These are phyloP conservation scores for Phlegmacium glaucopus DNA, from an alignment of 768 basidiomycete species.

Conservation along the genomic window DNA sequence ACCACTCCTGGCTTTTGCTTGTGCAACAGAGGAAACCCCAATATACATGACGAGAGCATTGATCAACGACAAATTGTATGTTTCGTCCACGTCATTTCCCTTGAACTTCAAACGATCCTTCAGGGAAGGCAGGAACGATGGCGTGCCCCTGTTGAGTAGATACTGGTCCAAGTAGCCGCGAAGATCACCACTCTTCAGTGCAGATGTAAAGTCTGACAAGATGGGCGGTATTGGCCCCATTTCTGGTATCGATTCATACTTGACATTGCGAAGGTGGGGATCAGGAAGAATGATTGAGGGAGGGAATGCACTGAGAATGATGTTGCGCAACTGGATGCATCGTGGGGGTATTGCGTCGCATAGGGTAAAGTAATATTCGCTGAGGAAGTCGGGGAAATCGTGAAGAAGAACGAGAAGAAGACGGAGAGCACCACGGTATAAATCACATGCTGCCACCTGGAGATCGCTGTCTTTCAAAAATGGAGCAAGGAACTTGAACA, in stretches of 20 bases:
- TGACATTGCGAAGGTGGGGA: slow-evolving; percentile 73
- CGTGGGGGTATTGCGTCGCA: slow-evolving; percentile 90
- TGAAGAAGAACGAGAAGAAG: slow-evolving; percentile 93
- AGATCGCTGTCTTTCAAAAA: slow-evolving; percentile 85
- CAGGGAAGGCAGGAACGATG: slow-evolving; percentile 71
- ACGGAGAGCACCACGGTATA: slow-evolving; percentile 88
- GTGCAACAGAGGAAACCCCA: slow-evolving; percentile 88
- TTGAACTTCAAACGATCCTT: slow-evolving; percentile 70
- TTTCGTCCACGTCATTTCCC: slow-evolving; percentile 40
- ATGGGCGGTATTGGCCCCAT: slow-evolving; percentile 92
- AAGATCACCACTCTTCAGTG: slow-evolving; percentile 78
- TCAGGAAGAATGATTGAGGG: slow-evolving; percentile 77
- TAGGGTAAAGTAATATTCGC: slow-evolving; percentile 94
- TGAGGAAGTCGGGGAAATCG: slow-evolving; percentile 98
- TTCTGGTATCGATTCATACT: slow-evolving; percentile 77
- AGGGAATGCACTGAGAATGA: slow-evolving; percentile 95
- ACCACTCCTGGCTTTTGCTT: slow-evolving; percentile 83
- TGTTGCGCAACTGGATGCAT: slow-evolving; percentile 95
- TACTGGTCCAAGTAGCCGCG: slow-evolving; percentile 80
- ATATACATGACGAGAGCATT: slow-evolving; percentile 96
- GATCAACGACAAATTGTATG: slow-evolving; percentile 85
- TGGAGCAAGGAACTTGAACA: slow-evolving; percentile 92
- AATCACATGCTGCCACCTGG: slow-evolving; percentile 73
- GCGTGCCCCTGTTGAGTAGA: slow-evolving; percentile 71
- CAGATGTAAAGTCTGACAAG: slow-evolving; percentile 85